Evolutionary conservation across 331 rosid species (phyloP), one percentile per base, ranked within the genome.

Genomic region (Cydonia oblonga): DNA sequence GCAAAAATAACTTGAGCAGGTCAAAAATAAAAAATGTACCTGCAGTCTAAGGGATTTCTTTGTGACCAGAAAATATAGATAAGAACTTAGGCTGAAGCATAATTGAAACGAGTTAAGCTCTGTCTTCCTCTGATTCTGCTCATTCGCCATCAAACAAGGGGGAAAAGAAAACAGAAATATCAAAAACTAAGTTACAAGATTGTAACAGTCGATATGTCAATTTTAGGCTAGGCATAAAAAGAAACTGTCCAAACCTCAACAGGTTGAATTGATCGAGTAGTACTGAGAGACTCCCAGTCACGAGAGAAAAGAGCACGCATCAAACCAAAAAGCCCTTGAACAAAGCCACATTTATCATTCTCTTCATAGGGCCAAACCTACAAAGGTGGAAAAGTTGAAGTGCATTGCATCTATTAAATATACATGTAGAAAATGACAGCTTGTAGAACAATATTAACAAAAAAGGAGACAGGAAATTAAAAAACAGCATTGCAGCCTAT

Each of bases 331-430:
- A 93, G 92, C 64, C 92, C 96, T 88, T 91, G 98, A 78, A 93
- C 95, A 89, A 91, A 93, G 66, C 97, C 98, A 77, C 82, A 86
- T 76, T 84, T 88, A 33, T 86, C 84, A 30, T 82, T 82, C 81
- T 91, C 90, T 82, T 93, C 98, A 64, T 91, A 93, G 6, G 98
- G 92, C 98, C 98, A 93, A 79, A 93, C 95, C 98, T 93, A 76
- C 57, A 54, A 57, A 51, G 24, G 13, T 5, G 73, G 63, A 35
- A 26, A 56, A 4, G 11, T 32, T 53, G 1, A 30, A 30, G 12
- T 7, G 23, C 32, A 13, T 53, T 22, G 2, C 52, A 54, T 25
- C 40, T 54, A 32, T 52, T 69, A 16, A 61, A 29, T 29, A 28
- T 9, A 29, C 18, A 29, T 29, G 40, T 16, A 29, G 13, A 10